Evolutionary conservation across 2,329 filamentous ascomycete species (phyloP), one percentile per base, ranked within the genome.

Genomic region (Zopfia rhizophila): DNA sequence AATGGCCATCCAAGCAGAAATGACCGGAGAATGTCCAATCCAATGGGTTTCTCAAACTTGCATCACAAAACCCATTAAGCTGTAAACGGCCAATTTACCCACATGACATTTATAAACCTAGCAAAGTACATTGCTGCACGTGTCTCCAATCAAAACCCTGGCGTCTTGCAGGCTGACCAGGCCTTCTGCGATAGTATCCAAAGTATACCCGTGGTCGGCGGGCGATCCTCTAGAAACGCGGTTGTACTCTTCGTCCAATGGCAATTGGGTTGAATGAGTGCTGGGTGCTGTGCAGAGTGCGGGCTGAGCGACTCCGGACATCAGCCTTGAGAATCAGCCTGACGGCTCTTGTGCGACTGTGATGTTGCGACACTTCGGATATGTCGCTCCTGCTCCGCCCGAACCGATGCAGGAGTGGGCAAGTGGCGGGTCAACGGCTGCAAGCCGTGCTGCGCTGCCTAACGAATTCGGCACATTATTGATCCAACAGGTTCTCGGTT

Each of bases 131-230:
- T 25, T 17, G n/a, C 14, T 4, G 37, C 42, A 55, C 51, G 51
- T 55, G 51, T 55, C 38, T 46, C 51, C 51, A 54, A 48, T 54
- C 39, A 45, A 21, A 23, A 31, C 12, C 40, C 36, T 36, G 36
- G 43, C 30, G 3, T 4, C 25, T 24, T 24, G 36, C 12, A 39
- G 32, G 35, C 35, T 38, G 17, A 45, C 27, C 16, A 32, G 28
- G 35, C 23, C 14, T n/a, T n/a, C n/a, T n/a, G n/a, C n/a, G n/a
- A n/a, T n/a, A n/a, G n/a, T n/a, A n/a, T n/a, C n/a, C n/a, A n/a
- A n/a, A n/a, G n/a, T n/a, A n/a, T n/a, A n/a, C n/a, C n/a, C n/a
- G n/a, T n/a, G n/a, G n/a, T n/a, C n/a, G n/a, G n/a, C n/a, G n/a
- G n/a, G n/a, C n/a, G n/a, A n/a, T n/a, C n/a, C 3, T 7, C 25